Evolutionary conservation across 2,329 filamentous ascomycete genomes (phyloP).

Genomic region (Reticulascus tulasneorum): DNA sequence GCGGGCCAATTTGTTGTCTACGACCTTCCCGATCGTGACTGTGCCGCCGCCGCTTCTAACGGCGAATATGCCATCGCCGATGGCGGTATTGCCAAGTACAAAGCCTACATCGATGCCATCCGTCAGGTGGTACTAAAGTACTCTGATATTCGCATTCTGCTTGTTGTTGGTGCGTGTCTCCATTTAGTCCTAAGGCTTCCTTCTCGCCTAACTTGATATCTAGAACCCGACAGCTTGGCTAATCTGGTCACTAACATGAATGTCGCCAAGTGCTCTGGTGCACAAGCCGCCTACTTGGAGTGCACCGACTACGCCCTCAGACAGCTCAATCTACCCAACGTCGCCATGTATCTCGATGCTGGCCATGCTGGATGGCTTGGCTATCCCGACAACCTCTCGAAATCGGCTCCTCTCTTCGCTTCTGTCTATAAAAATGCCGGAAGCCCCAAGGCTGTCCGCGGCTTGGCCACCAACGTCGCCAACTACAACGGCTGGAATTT

Average conservation of each 20-base stretch:
- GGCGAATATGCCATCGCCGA: conserved; percentile 50
- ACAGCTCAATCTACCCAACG: conserved; percentile 50
- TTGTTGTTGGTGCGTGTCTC: conserved; percentile 36
- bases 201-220: conserved; percentile 18
- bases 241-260: conserved; percentile 55
- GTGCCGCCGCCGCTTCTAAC: conserved; percentile 52
- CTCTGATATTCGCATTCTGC: conserved; percentile 37
- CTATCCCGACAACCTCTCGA: conserved; percentile 49
- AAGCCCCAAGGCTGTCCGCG: conserved; percentile 45
- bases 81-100: conserved; percentile 49
- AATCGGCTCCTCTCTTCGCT: conserved; percentile 43
- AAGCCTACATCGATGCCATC: conserved; percentile 50
- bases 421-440: conserved; percentile 47
- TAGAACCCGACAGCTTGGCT: conserved; percentile 55
- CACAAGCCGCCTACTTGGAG: conserved; percentile 44
- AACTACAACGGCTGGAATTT: conserved; percentile 49
- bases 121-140: conserved; percentile 36
- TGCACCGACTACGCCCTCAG: conserved; percentile 48
- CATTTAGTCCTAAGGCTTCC: conserved; percentile 11
- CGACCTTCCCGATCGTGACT: conserved; percentile 56
- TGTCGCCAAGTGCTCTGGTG: conserved; percentile 44
- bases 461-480: conserved; percentile 55
- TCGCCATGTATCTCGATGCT: conserved; percentile 50
- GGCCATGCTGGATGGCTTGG: conserved; percentile 58
- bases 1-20: conserved; percentile 52